phyloP scores from a whole-genome alignment of 441 rosid genomes.

The Eutrema salsugineum region DNA sequence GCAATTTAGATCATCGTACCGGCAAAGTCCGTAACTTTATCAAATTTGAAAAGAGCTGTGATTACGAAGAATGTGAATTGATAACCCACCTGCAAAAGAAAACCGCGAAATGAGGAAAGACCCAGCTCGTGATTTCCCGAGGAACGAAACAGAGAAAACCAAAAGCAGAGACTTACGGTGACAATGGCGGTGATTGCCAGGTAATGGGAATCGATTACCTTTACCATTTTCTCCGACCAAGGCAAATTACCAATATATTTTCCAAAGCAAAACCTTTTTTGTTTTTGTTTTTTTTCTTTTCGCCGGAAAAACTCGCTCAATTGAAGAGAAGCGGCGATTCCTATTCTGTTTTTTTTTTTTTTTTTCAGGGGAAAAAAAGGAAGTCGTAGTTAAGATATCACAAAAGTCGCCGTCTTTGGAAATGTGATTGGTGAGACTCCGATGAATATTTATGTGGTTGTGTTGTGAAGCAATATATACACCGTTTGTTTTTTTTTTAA shows the following conservation, averaged over 20 bases:
- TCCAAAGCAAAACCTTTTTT: neutral
- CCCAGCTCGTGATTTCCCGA: neutral
- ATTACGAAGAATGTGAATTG: slow-evolving; percentile 73
- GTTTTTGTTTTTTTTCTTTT: neutral
- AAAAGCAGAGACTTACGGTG: slow-evolving; percentile 23
- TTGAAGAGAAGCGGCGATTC: neutral
- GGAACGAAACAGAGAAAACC: neutral
- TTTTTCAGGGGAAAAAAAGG: neutral
- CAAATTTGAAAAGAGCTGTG: slow-evolving; percentile 84
- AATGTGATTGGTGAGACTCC: neutral
- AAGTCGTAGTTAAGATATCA: neutral
- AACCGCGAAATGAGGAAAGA: neutral
- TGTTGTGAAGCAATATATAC: no score
- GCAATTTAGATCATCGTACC: slow-evolving; percentile 36
- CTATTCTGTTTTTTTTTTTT: neutral
- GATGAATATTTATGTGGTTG: no score
- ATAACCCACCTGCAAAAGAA: slow-evolving; percentile 60
- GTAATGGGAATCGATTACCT: slow-evolving; percentile 76
- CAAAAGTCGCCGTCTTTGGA: neutral
- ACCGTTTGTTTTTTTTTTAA: neutral
- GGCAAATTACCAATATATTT: neutral
- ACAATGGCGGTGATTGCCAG: slow-evolving; percentile 77
- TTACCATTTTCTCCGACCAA: slow-evolving; percentile 44
- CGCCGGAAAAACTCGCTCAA: neutral
- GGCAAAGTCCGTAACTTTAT: slow-evolving; percentile 95